Conservation (phyloP, 306 rosid genomes). For the Ziziphus jujuba region DNA sequence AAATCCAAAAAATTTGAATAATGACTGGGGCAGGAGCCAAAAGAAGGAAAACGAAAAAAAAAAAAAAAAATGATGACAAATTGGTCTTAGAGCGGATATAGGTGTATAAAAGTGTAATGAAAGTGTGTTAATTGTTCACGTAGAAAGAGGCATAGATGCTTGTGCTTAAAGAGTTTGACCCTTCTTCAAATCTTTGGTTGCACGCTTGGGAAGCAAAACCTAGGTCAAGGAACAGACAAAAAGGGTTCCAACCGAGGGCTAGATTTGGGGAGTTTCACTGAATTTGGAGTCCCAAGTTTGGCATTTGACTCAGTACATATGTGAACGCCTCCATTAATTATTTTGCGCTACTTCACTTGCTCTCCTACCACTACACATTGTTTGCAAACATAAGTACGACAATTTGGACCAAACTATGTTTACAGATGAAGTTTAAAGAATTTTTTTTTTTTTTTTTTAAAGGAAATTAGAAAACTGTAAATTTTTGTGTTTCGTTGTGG, state of each 20-base stretch:
- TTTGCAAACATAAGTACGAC: conserved; percentile 33
- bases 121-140: conserved; percentile 44
- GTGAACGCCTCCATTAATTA: conserved; percentile 37
- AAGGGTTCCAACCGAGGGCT: conserved; percentile 80
- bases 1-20: too few species aligned
- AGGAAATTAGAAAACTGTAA: conserved; percentile 12
- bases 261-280: conserved; percentile 64
- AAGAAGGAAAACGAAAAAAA: too few species aligned
- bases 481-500: conserved; percentile 26
- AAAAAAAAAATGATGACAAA: too few species aligned
- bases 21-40: too few species aligned
- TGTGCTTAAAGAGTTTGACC: conserved; percentile 60
- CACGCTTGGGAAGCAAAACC: conserved; percentile 69
- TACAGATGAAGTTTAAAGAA: not conserved
- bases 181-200: conserved; percentile 44
- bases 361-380: conserved; percentile 41
- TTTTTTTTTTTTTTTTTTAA: not conserved
- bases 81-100: too few species aligned
- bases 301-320: conserved; percentile 43
- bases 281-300: conserved; percentile 72
- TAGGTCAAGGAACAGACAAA: conserved; percentile 75
- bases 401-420: conserved; percentile 18
- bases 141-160: conserved; percentile 58
- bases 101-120: not conserved
- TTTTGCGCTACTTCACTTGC: conserved; percentile 40